Conservation (phyloP, 2,329 filamentous ascomycete species). For the Aciculosporium take region DNA sequence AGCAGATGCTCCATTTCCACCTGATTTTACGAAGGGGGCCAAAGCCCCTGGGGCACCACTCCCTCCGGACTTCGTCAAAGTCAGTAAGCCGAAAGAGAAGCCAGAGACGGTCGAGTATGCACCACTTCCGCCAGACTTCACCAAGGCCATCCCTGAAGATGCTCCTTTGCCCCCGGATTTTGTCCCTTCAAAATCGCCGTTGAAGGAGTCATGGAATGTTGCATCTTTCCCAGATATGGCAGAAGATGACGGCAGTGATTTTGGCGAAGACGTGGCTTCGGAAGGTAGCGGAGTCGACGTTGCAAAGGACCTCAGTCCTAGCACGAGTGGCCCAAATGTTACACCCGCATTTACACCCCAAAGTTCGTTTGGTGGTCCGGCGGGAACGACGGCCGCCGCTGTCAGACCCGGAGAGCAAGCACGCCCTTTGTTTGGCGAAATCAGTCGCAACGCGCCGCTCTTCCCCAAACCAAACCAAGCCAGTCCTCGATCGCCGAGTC, state of each 20-base stretch:
- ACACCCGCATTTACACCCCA: conserved; percentile 41
- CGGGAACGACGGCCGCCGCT: conserved; percentile 21
- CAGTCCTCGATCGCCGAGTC: conserved; percentile 62
- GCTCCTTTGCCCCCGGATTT: conserved; percentile 25
- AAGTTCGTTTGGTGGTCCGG: conserved; percentile 41
- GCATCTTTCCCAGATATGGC: conserved; percentile 27
- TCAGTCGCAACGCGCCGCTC: conserved; percentile 33
- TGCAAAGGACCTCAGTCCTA: conserved; percentile 46
- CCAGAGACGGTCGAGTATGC: conserved; percentile 11
- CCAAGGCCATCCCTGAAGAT: conserved; percentile 13
- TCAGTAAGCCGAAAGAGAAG: conserved; percentile 12
- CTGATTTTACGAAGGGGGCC: conserved; percentile 2
- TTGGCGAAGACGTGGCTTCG: conserved; percentile 32
- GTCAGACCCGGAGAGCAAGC: conserved; percentile 20
- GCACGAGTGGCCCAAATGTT: conserved; percentile 26
- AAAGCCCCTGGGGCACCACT: conserved; percentile 13
- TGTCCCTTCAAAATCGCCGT: conserved; percentile 17
- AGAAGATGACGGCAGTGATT: conserved; percentile 19
- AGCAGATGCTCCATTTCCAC: conserved; percentile 7
- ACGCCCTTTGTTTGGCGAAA: conserved; percentile 38
- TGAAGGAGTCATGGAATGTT: conserved; percentile 17
- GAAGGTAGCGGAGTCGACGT: conserved; percentile 52
- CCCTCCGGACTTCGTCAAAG: conserved; percentile 20
- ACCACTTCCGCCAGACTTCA: conserved; percentile 8
- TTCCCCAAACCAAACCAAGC: conserved; percentile 39